Evolutionary conservation across 2,329 filamentous ascomycete genomes (phyloP).

Genomic region (Cladophialophora bantiana): DNA sequence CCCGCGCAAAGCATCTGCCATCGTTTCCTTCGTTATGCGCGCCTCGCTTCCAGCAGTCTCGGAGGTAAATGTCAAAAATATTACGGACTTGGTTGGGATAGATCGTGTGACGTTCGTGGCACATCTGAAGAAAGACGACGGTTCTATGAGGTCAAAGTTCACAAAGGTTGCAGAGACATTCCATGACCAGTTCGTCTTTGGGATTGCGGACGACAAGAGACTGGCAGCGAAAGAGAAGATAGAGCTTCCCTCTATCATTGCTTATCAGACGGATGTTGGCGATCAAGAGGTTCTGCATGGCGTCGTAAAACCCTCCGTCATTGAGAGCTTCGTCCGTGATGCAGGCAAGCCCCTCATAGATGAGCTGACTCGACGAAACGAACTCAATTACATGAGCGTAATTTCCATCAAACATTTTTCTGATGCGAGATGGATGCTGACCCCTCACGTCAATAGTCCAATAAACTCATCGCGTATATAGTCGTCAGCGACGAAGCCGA

Average conservation of each 20-base stretch:
- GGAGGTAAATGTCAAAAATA: conserved; percentile 7
- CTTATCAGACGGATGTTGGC: conserved; percentile 10
- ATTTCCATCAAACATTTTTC: background rate
- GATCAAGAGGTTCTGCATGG: conserved; percentile 10
- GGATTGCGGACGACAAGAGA: conserved; percentile 10
- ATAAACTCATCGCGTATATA: conserved; percentile 51
- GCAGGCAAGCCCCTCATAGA: conserved; percentile 9
- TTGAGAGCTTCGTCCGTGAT: conserved; percentile 9
- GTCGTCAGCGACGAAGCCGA: conserved; percentile 46
- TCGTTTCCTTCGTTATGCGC: conserved; percentile 11
- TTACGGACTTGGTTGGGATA: conserved; percentile 5
- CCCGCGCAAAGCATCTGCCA: conserved; percentile 44
- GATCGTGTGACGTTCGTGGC: conserved; percentile 12
- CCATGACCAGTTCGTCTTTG: conserved; percentile 9
- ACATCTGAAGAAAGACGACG: background rate
- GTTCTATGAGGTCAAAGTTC: conserved; percentile 6
- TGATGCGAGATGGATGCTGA: background rate
- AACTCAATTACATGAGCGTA: conserved; percentile 9
- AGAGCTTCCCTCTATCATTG: conserved; percentile 1
- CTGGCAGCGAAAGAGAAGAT: conserved; percentile 5
- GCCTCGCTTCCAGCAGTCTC: conserved; percentile 5
- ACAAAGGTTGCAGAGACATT: background rate
- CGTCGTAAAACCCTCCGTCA: background rate
- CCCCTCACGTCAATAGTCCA: conserved; percentile 22
- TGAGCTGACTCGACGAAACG: conserved; percentile 16